Conservation (phyloP, 2,329 filamentous ascomycete genomes). For the Phaeoacremonium minimum region DNA sequence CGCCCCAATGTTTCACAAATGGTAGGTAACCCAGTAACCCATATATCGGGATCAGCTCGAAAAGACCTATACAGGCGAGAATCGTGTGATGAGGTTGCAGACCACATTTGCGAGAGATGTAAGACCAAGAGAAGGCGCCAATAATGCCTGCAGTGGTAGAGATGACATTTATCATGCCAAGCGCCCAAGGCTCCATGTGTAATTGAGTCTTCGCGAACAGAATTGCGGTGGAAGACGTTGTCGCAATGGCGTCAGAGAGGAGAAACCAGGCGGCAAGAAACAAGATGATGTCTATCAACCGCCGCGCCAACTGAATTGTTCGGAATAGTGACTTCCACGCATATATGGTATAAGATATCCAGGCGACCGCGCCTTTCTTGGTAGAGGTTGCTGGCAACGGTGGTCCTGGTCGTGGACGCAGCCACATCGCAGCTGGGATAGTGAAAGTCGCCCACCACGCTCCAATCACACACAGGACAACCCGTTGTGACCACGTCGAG, state of each 20-base stretch:
- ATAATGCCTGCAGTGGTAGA: constrained; percentile 78
- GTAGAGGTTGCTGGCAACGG: constrained; percentile 51
- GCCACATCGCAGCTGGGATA: constrained; percentile 80
- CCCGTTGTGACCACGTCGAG: constrained; percentile 77
- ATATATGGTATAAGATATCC: constrained; percentile 70
- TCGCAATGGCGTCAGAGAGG: constrained; percentile 89
- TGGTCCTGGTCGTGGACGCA: constrained; percentile 84
- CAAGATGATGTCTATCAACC: constrained; percentile 67
- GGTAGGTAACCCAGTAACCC: constrained; percentile 85
- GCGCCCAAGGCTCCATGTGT: constrained; percentile 80
- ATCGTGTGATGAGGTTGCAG: constrained; percentile 83
- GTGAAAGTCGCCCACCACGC: constrained; percentile 93
- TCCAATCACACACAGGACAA: constrained; percentile 84
- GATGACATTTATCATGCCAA: constrained; percentile 92
- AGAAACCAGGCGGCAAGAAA: constrained; percentile 92
- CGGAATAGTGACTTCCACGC: constrained; percentile 84
- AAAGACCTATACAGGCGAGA: constrained; percentile 82
- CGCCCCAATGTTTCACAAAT: constrained; percentile 67
- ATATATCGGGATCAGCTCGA: constrained; percentile 90
- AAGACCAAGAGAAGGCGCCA: constrained; percentile 87
- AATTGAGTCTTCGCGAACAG: constrained; percentile 93
- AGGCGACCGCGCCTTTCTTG: constrained; percentile 38
- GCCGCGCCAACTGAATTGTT: constrained; percentile 71
- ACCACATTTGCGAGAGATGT: constrained; percentile 64
- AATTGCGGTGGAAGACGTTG: constrained; percentile 89